Conservation (phyloP, 208 protist species). For the Acanthamoeba triangularis region DNA sequence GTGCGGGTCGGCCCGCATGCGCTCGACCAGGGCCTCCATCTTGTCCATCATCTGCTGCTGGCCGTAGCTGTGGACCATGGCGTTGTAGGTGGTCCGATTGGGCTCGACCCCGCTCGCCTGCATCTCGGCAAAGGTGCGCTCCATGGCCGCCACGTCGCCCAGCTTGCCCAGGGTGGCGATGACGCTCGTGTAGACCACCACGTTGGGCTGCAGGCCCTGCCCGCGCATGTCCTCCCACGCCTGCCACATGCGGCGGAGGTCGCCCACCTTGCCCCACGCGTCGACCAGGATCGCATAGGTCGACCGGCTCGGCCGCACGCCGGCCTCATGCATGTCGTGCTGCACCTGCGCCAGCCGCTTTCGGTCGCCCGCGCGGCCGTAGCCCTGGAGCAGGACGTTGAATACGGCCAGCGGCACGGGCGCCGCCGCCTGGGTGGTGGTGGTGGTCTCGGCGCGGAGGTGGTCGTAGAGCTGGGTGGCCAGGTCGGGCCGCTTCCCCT, state of each 20-base stretch:
- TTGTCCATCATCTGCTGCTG: neutral
- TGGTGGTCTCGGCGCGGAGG: neutral
- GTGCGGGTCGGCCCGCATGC: neutral
- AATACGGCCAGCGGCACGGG: neutral
- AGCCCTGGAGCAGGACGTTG: neutral
- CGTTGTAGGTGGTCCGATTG: neutral
- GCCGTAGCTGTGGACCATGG: conserved; percentile 6
- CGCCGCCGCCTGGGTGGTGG: no score
- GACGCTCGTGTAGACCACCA: neutral
- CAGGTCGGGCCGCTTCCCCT: neutral
- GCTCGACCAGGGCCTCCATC: conserved; percentile 20
- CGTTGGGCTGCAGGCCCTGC: neutral
- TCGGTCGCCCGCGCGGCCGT: neutral
- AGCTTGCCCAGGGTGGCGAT: neutral
- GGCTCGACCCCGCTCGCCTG: neutral
- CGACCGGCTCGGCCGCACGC: neutral
- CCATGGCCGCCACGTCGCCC: neutral
- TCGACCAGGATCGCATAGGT: conserved; percentile 13
- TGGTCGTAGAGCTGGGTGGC: neutral
- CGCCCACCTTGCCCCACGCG: conserved; percentile 50
- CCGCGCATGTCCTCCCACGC: neutral
- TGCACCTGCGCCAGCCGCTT: neutral
- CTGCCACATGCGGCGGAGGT: neutral
- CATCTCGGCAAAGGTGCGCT: neutral
- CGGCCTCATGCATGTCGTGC: neutral